phyloP scores from a whole-genome alignment of 805 yeast species.

The Monosporozyma servazzii region DNA sequence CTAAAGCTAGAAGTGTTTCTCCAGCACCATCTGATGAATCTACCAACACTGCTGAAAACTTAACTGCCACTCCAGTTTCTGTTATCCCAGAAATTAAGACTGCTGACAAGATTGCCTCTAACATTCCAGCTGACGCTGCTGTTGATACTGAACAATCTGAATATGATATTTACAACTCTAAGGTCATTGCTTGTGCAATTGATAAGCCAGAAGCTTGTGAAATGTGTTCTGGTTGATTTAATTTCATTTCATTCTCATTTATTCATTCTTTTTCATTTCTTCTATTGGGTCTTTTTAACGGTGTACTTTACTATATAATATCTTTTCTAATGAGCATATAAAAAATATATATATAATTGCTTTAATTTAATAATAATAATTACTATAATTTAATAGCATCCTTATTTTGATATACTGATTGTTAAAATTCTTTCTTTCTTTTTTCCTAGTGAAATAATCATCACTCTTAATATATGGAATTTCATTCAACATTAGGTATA shows the following conservation, averaged over 20 bases:
- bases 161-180: conserved; percentile 80
- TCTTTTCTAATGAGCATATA: not conserved
- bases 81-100: conserved; percentile 24
- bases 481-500: too few relatives aligned
- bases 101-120: conserved; percentile 23
- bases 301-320: conserved; percentile 1
- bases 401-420: too few relatives aligned
- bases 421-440: not conserved
- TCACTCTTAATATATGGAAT: too few relatives aligned
- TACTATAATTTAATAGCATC: not conserved
- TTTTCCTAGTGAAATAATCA: too few relatives aligned
- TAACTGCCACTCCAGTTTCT: conserved; percentile 24
- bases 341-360: not conserved
- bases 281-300: conserved; percentile 4
- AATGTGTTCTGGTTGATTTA: conserved; percentile 88
- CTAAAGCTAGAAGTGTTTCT: conserved; percentile 24
- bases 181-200: conserved; percentile 94
- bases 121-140: conserved; percentile 27
- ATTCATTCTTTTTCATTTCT: conserved; percentile 1
- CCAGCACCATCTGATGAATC: conserved; percentile 27
- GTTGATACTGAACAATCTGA: conserved; percentile 36
- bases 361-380: not conserved
- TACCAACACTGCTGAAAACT: conserved; percentile 17
- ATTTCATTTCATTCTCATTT: not conserved
- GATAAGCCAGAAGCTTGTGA: conserved; percentile 96